Percentiles rank a stretch among this genome's conserved stretches.
Evolutionary conservation across 1,139 yeast species (phyloP).

Genomic region (Magnusiomyces paraingens): DNA sequence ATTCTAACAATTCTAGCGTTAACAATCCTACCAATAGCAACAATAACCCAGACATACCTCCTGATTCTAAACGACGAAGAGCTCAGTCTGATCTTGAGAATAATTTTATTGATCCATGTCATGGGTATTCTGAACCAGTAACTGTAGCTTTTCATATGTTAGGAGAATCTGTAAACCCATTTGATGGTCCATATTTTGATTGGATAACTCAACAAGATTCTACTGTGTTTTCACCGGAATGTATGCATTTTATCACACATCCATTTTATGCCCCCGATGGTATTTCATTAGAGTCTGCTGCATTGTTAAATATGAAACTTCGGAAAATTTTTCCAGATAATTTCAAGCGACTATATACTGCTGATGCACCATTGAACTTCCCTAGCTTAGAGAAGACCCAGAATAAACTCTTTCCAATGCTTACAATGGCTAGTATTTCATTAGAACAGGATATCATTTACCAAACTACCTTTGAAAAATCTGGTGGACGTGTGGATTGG

Average conservation of each 20-base stretch:
- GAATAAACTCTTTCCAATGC: constrained; percentile 11
- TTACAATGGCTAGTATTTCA: constrained; percentile 17
- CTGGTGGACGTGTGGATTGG: constrained; percentile 17
- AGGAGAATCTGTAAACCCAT: constrained; percentile 55
- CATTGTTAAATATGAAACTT: constrained; percentile 49
- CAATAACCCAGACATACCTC: constrained; percentile 6
- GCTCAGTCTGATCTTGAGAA: background rate
- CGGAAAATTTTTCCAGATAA: constrained; percentile 47
- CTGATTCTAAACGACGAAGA: constrained; percentile 9
- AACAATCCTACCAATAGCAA: background rate
- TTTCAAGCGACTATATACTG: constrained; percentile 46
- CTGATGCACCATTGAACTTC: constrained; percentile 16
- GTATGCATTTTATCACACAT: constrained; percentile 67
- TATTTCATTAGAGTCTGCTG: constrained; percentile 51
- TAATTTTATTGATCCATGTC: background rate
- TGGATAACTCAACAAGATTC: constrained; percentile 39
- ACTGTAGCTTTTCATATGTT: constrained; percentile 61
- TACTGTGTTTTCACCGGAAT: constrained; percentile 43
- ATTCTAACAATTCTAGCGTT: too few species aligned
- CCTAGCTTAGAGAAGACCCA: constrained; percentile 9
- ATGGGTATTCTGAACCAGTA: constrained; percentile 16
- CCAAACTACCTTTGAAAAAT: constrained; percentile 12
- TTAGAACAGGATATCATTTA: constrained; percentile 21
- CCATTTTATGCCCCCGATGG: constrained; percentile 54
- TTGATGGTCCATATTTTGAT: constrained; percentile 33